Evolutionary conservation across 805 yeast genomes (phyloP).

Genomic region (Candida ficus): DNA sequence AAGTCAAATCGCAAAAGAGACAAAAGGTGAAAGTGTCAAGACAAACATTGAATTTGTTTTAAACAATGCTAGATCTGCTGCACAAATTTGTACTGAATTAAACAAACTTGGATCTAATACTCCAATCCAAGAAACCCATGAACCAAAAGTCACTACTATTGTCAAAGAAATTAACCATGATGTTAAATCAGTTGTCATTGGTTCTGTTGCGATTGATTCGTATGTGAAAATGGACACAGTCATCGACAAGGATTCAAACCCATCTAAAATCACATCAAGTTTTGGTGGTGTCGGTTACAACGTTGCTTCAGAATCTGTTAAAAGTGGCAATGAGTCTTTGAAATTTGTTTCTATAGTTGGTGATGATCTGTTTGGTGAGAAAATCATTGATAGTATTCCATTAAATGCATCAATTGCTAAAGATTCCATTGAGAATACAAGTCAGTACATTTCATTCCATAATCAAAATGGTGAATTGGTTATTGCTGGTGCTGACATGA

Average conservation of each 20-base stretch:
- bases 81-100: conserved; percentile 52
- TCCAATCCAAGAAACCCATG: no score
- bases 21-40: conserved; percentile 63
- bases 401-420: conserved; percentile 22
- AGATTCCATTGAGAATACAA: conserved; percentile 35
- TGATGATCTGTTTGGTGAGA: conserved; percentile 47
- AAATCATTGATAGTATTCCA: conserved; percentile 31
- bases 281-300: conserved; percentile 87
- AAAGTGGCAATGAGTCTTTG: conserved; percentile 25
- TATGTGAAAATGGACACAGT: conserved; percentile 42
- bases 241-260: conserved; percentile 61
- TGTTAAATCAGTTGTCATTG: conserved; percentile 46
- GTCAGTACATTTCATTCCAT: conserved; percentile 72
- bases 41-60: conserved; percentile 72
- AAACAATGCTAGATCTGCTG: conserved; percentile 67
- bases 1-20: conserved; percentile 55
- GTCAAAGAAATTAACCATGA: conserved; percentile 2
- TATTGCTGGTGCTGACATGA: conserved; percentile 84
- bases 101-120: neutral
- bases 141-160: neutral
- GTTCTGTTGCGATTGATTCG: conserved; percentile 74
- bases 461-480: conserved; percentile 55
- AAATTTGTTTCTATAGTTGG: conserved; percentile 59
- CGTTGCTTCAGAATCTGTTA: conserved; percentile 59
- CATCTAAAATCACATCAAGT: conserved; percentile 51